These are phyloP conservation scores for Mortierella sp. DNA, from an alignment of 371 early-diverging fungal species.

Conservation along the genomic window DNA sequence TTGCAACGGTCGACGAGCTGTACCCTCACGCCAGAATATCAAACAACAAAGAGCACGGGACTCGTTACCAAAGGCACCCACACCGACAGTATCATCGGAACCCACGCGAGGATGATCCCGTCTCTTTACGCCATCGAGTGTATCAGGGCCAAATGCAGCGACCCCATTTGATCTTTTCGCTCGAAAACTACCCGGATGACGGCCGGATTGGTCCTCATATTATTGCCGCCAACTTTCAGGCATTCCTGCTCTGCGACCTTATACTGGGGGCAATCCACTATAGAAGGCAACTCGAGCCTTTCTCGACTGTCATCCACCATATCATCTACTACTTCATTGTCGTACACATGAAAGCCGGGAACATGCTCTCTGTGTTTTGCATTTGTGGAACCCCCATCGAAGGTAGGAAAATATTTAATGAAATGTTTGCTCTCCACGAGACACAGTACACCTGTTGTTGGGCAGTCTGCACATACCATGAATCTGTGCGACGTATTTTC, in stretches of 20 bases:
- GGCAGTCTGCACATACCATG: no score
- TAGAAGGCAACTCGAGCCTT: slow-evolving; percentile 57
- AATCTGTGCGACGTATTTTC: no score
- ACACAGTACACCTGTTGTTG: no score
- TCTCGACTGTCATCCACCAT: slow-evolving; percentile 71
- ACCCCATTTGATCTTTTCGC: slow-evolving; percentile 42
- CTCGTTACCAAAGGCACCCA: no score
- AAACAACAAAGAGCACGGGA: no score
- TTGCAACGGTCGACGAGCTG: background rate
- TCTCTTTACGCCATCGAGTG: slow-evolving; percentile 28
- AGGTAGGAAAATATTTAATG: slow-evolving; percentile 15
- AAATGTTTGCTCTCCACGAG: slow-evolving; percentile 3
- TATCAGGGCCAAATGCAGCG: slow-evolving; percentile 50
- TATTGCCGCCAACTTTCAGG: slow-evolving; percentile 53
- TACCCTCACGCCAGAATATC: background rate
- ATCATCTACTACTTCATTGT: slow-evolving; percentile 59
- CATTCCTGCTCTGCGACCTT: slow-evolving; percentile 61
- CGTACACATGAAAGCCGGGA: slow-evolving; percentile 42
- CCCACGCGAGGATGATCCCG: background rate
- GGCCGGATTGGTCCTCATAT: slow-evolving; percentile 47
- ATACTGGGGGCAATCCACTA: slow-evolving; percentile 60
- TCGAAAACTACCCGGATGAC: slow-evolving; percentile 53
- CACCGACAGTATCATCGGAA: background rate
- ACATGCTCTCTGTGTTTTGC: slow-evolving; percentile 50
- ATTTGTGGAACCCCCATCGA: slow-evolving; percentile 47